A percentile compares a stretch with the other conserved stretches of the same genome.
These are phyloP conservation scores for Suillus occidentalis DNA, from an alignment of 768 basidiomycete genomes.

Conservation along the genomic window DNA sequence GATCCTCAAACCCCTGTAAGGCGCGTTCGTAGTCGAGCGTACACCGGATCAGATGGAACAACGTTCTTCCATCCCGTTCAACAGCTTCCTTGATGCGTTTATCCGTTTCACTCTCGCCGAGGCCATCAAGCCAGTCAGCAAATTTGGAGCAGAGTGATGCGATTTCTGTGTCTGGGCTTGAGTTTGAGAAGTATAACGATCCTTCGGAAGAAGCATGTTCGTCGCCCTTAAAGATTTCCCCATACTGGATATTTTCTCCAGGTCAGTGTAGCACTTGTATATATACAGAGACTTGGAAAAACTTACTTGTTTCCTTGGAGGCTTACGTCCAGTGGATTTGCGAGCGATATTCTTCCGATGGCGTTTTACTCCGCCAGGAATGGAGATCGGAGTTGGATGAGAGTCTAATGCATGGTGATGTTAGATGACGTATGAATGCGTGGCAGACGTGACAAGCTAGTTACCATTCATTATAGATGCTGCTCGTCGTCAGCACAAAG, in stretches of 20 bases:
- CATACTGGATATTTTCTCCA: neutral
- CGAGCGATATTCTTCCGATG: neutral
- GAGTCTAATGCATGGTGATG: neutral
- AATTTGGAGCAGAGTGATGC: neutral
- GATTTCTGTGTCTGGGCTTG: neutral
- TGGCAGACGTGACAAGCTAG: neutral
- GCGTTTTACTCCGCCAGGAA: constrained; percentile 1
- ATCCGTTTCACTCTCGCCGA: neutral
- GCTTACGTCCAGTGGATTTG: neutral
- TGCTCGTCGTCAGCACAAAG: neutral
- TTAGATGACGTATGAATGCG: neutral
- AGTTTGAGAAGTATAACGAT: neutral
- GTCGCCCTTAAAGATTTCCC: neutral
- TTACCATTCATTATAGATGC: neutral
- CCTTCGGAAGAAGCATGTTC: neutral
- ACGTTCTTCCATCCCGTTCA: constrained; percentile 20
- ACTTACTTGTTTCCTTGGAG: neutral
- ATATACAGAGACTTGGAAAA: neutral
- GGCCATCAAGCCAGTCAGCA: neutral
- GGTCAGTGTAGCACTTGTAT: neutral
- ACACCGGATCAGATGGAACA: constrained; percentile 20
- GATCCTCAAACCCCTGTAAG: constrained; percentile 11
- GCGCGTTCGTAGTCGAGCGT: constrained; percentile 20
- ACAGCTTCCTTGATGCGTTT: constrained; percentile 14
- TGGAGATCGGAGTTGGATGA: neutral